phyloP scores from a whole-genome alignment of 148 eudicot species.

The Cornus suecica region DNA sequence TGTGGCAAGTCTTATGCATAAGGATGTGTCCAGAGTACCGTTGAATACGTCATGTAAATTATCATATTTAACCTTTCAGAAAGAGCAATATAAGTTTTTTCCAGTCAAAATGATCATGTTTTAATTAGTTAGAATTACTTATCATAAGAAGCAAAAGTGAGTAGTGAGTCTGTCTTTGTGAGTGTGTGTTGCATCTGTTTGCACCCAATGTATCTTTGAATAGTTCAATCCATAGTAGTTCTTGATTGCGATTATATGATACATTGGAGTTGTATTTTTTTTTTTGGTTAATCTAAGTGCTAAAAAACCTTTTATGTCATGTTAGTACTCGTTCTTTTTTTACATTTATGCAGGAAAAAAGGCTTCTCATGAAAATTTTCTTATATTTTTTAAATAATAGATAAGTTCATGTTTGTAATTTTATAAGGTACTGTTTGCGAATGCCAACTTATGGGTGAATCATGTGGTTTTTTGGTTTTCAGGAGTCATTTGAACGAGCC shows the following conservation, averaged over 20 bases:
- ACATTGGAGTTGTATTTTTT: neutral
- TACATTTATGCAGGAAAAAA: neutral
- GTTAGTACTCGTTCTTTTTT: no score
- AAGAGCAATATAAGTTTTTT: neutral
- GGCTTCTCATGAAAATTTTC: neutral
- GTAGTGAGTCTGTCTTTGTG: no score
- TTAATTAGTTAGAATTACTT: neutral
- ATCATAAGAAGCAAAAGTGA: no score
- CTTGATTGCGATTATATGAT: neutral
- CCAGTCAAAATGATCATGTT: neutral
- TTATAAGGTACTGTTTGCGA: neutral
- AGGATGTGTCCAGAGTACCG: neutral
- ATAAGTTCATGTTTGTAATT: neutral
- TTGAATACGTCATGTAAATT: neutral
- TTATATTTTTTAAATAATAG: neutral
- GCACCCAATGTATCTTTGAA: neutral
- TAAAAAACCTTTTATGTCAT: neutral
- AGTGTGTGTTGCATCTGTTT: neutral
- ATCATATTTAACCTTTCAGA: neutral
- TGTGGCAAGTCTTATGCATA: neutral
- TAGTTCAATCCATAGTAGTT: neutral
- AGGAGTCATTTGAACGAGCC: constrained; percentile 66
- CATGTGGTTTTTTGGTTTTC: constrained; percentile 17
- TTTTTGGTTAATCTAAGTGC: neutral
- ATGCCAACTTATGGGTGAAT: neutral